Evolutionary conservation across 371 early-diverging fungal genomes (phyloP), one percentile per base, ranked within the genome.

Genomic region (Enterospora canceri): DNA sequence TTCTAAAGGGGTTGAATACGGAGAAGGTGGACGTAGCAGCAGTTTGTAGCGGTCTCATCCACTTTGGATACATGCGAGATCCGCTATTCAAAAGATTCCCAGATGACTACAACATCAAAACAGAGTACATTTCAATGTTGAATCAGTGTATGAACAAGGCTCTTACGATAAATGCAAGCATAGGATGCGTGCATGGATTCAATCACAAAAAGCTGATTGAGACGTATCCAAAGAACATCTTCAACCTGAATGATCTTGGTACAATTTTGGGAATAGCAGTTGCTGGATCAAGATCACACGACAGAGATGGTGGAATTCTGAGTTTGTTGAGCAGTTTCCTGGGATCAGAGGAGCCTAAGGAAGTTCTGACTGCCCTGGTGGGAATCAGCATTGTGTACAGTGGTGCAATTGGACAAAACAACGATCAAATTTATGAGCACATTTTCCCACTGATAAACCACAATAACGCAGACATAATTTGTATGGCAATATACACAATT

Each of bases 161-260:
- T 0, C 62, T 65, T 40, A 32, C 60, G 23, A 33, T 72, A 26
- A 33, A 66, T 49, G 67, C 67, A 16, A 65, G 69, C 31, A 53
- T 65, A 28, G 80, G 80, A 12, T 50, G 71, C 21, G 70, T 80
- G 21, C 54, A 71, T 58, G 49, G 63, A 24, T 80, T 62, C 63
- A 70, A 72, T 49, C 71, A 62, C 2, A 58, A 67, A 12, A 70
- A 63, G 49, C 63, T 65, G 12, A 32, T 74, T n/a, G 76, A 71
- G 34, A 57, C 50, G 19, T 60, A 75, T 24, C 58, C 68, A n/a
- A 75, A 77, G 29, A 50, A 66, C 19, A 63, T 80, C 51, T 74
- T 74, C 65, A 55, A 62, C 1, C 72, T 70, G 16, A 55, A 62
- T 46, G 57, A 64, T 12, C 30, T 63, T 4, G 55, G 15, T 3